Percentiles rank a stretch among this genome's conserved stretches.
phyloP scores from a whole-genome alignment of 176 grass and related monocot species.

The Alloteropsis semialata region DNA sequence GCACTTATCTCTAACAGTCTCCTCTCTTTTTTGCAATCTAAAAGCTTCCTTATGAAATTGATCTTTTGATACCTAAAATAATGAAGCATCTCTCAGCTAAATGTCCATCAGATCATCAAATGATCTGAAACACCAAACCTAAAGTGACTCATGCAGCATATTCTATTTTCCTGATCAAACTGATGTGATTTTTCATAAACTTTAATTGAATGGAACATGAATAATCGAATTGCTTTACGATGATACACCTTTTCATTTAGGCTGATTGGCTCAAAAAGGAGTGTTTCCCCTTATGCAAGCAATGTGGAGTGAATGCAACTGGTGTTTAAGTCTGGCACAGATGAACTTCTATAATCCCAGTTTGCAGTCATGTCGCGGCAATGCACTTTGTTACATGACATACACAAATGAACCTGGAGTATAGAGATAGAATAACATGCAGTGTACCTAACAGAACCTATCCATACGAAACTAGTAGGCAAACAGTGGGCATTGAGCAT shows the following conservation, averaged over 20 bases:
- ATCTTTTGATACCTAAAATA: not conserved
- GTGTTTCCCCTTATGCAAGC: not conserved
- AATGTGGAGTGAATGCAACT: not conserved
- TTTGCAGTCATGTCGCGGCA: not conserved
- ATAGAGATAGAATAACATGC: not conserved
- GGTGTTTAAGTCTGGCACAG: not conserved
- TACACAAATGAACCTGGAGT: not conserved
- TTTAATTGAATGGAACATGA: not conserved
- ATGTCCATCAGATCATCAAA: not conserved
- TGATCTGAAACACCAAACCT: not conserved
- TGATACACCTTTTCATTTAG: not conserved
- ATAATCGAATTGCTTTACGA: not conserved
- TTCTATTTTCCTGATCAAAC: not conserved
- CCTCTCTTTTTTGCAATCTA: not conserved
- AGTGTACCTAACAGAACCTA: not conserved
- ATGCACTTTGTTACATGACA: not conserved
- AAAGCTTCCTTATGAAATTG: not conserved
- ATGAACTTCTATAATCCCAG: not conserved
- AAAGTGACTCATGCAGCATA: not conserved
- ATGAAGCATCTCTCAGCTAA: not conserved
- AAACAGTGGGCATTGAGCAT: not conserved
- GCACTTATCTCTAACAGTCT: not conserved
- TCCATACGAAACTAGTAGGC: not conserved
- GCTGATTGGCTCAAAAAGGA: not conserved
- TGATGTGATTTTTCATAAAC: not conserved